Evolutionary conservation across 2,329 filamentous ascomycete species (phyloP).

Genomic region (Botrytis fragariae): DNA sequence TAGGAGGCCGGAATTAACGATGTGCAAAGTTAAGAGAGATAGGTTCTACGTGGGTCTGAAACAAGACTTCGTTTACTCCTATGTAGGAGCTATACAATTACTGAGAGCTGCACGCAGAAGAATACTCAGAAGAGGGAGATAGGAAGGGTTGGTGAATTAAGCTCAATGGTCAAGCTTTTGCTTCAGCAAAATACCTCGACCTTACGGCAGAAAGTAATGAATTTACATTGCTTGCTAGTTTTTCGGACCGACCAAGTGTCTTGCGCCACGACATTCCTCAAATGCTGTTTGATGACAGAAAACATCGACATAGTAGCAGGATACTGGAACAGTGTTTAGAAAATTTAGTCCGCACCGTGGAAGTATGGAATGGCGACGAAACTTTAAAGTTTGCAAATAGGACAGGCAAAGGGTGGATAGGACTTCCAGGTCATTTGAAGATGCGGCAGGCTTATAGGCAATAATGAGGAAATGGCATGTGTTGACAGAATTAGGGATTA

Average conservation of each 20-base stretch:
- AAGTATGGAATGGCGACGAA: not conserved
- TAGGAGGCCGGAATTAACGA: slow-evolving; percentile 27
- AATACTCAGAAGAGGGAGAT: slow-evolving; percentile 25
- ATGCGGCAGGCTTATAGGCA: not conserved
- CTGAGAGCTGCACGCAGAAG: slow-evolving; percentile 12
- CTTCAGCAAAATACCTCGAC: not conserved
- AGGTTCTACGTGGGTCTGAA: slow-evolving; percentile 23
- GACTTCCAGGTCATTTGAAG: not conserved
- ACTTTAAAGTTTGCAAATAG: not conserved
- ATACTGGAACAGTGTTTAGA: not conserved
- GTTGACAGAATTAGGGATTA: not conserved
- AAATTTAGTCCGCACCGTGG: not conserved
- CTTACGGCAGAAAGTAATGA: no score
- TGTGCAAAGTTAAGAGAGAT: slow-evolving; percentile 37
- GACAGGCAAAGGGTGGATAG: not conserved
- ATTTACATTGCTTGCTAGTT: not conserved
- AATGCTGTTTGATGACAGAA: not conserved
- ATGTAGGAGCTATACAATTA: slow-evolving; percentile 28
- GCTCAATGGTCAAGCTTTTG: not conserved
- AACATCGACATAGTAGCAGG: not conserved
- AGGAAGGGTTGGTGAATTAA: not conserved
- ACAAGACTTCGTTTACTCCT: slow-evolving; percentile 18
- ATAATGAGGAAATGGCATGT: not conserved
- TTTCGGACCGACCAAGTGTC: not conserved
- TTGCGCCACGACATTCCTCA: not conserved